A percentile compares a stretch with the other conserved stretches of the same genome.
phyloP scores from a whole-genome alignment of 495 filamentous ascomycete genomes.

The Hypoxylon fuscum region DNA sequence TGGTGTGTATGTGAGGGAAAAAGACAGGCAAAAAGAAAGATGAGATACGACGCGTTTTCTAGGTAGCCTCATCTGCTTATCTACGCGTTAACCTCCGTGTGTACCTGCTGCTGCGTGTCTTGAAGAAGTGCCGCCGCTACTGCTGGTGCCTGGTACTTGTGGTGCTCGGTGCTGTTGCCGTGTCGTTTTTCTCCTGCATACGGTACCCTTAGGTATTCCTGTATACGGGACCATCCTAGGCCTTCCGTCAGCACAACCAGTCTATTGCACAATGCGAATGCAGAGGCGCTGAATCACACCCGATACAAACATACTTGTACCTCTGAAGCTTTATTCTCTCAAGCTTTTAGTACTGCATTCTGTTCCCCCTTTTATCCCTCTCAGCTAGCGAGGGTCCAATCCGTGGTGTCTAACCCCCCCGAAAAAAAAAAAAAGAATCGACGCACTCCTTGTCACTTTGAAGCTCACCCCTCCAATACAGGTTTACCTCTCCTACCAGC shows the following conservation, averaged over 20 bases:
- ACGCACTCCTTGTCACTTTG: slow-evolving; percentile 39
- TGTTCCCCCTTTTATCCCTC: slow-evolving; percentile 31
- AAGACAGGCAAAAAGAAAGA: not conserved
- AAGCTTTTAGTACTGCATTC: slow-evolving; percentile 28
- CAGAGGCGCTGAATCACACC: slow-evolving; percentile 39
- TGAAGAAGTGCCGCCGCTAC: too few relatives aligned
- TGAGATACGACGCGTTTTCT: slow-evolving; percentile 1
- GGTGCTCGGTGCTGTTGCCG: slow-evolving; percentile 5
- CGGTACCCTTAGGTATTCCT: too few relatives aligned
- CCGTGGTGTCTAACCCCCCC: slow-evolving; percentile 25
- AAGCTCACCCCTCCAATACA: slow-evolving; percentile 44
- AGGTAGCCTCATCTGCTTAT: slow-evolving; percentile 8
- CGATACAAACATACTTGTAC: slow-evolving; percentile 39
- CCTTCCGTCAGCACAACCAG: slow-evolving; percentile 27
- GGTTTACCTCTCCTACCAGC: slow-evolving; percentile 35
- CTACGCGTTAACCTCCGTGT: slow-evolving; percentile 1
- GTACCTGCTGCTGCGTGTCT: slow-evolving; percentile 16
- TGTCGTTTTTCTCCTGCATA: slow-evolving; percentile 41
- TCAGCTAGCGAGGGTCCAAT: slow-evolving; percentile 34
- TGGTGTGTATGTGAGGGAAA: too few relatives aligned
- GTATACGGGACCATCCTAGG: slow-evolving; percentile 30
- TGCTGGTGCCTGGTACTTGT: not conserved
- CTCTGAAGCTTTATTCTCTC: slow-evolving; percentile 16
- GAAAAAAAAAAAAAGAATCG: slow-evolving; percentile 31
- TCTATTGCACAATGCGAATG: slow-evolving; percentile 34